Percentiles rank a stretch among this genome's conserved stretches.
These are phyloP conservation scores for Breviolum minutum DNA, from an alignment of 73 alveolate genomes.

Conservation along the genomic window DNA sequence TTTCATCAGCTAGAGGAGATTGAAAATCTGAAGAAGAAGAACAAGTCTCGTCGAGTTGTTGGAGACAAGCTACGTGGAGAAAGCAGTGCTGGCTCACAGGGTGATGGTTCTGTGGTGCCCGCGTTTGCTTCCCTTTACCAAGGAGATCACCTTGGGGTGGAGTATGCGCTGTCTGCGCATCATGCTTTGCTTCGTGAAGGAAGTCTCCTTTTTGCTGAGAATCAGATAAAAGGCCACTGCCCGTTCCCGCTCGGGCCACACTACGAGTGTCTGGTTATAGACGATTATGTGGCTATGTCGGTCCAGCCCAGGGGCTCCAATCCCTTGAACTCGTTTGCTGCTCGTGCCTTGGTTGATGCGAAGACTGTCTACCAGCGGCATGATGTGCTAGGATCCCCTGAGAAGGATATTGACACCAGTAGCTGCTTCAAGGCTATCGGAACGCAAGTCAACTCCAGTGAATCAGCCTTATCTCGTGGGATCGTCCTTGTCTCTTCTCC, in stretches of 20 bases:
- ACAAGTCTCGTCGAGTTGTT: too few species aligned
- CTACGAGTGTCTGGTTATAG: background rate
- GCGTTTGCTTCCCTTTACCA: background rate
- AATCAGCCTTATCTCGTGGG: background rate
- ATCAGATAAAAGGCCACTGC: background rate
- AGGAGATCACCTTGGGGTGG: slow-evolving; percentile 34
- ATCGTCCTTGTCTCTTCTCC: background rate
- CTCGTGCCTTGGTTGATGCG: background rate
- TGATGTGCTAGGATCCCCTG: background rate
- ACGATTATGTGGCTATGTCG: background rate
- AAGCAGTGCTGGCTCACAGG: too few species aligned
- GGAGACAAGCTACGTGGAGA: too few species aligned
- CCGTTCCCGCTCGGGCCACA: background rate
- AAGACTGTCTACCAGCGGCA: background rate
- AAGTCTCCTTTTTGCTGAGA: background rate
- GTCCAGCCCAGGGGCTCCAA: background rate
- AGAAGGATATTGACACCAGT: background rate
- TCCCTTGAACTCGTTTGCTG: background rate
- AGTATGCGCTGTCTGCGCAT: background rate
- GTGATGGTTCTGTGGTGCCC: too few species aligned
- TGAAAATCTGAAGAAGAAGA: too few species aligned
- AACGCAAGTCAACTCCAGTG: background rate
- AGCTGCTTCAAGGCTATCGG: background rate
- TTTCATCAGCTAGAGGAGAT: too few species aligned
- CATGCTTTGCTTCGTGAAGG: background rate